phyloP scores from a whole-genome alignment of 2,329 filamentous ascomycete genomes.

The Fusarium proliferatum region DNA sequence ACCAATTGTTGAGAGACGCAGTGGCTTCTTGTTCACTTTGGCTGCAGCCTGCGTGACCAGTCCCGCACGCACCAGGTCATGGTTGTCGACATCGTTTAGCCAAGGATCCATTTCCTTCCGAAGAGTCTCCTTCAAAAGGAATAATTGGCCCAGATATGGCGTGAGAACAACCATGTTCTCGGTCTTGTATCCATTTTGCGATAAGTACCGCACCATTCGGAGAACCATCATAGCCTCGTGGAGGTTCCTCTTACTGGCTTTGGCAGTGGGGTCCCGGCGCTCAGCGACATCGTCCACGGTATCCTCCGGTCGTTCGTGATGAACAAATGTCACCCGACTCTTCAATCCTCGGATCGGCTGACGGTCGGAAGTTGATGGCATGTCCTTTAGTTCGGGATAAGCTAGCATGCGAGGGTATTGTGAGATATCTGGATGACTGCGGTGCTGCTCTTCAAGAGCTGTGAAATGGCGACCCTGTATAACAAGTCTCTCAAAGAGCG shows the following conservation, averaged over 20 bases:
- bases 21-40: constrained; percentile 60
- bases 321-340: constrained; percentile 72
- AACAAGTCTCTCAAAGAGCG: constrained; percentile 76
- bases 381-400: constrained; percentile 71
- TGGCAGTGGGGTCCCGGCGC: constrained; percentile 59
- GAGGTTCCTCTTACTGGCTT: constrained; percentile 67
- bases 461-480: constrained; percentile 63
- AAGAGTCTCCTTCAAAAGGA: constrained; percentile 65
- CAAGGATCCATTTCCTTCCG: constrained; percentile 69
- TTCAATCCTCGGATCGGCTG: constrained; percentile 65
- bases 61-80: constrained; percentile 69
- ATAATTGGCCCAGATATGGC: constrained; percentile 77
- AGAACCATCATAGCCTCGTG: constrained; percentile 76
- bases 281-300: constrained; percentile 57
- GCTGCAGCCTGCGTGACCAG: constrained; percentile 65
- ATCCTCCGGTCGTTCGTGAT: constrained; percentile 68
- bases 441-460: constrained; percentile 70
- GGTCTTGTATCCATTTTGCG: constrained; percentile 76
- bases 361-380: constrained; percentile 58
- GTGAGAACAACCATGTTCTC: constrained; percentile 75
- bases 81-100: constrained; percentile 75
- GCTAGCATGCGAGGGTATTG: constrained; percentile 65
- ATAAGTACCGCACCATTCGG: constrained; percentile 72
- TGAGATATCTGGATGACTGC: constrained; percentile 77
- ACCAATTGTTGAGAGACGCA: constrained; percentile 78